A percentile compares a stretch with the other conserved stretches of the same genome.
Conservation (phyloP, 352 stramenopile species). For the Globisporangium irregulare region DNA sequence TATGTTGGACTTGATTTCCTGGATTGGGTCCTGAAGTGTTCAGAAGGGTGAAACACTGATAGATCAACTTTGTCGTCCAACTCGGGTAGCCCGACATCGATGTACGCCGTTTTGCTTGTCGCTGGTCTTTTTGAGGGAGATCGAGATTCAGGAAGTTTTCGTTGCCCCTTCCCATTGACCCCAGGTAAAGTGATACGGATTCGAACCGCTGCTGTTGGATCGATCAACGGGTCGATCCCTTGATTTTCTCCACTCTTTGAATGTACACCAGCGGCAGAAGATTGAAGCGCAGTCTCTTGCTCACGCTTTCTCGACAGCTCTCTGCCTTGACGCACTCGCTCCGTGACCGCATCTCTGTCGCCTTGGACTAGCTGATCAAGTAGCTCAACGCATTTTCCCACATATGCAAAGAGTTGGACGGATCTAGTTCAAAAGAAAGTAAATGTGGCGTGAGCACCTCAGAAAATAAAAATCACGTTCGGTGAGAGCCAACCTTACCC, state of each 20-base stretch:
- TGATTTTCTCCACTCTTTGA: neutral
- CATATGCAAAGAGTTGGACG: conserved; percentile 30
- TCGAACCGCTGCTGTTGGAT: conserved; percentile 22
- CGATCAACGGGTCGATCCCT: neutral
- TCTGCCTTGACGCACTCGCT: conserved; percentile 25
- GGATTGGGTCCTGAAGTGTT: neutral
- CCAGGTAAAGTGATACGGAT: conserved; percentile 40
- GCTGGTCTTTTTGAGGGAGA: conserved; percentile 4
- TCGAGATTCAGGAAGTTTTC: neutral
- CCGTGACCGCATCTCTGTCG: conserved; percentile 24
- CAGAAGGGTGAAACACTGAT: neutral
- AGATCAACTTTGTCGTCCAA: neutral
- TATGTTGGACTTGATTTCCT: neutral
- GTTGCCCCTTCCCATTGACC: conserved; percentile 19
- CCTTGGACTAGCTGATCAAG: conserved; percentile 26
- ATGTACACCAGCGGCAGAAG: neutral
- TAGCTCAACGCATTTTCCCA: conserved; percentile 28
- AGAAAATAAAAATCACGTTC: neutral
- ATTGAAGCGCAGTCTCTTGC: conserved; percentile 1
- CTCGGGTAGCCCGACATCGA: conserved; percentile 1
- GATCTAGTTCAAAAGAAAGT: conserved; percentile 15
- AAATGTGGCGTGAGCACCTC: neutral
- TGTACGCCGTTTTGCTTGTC: neutral
- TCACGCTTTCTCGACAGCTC: conserved; percentile 23
- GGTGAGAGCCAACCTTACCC: conserved; percentile 11